Evolutionary conservation across 2,329 filamentous ascomycete genomes (phyloP).

Genomic region (Sclerotinia borealis): DNA sequence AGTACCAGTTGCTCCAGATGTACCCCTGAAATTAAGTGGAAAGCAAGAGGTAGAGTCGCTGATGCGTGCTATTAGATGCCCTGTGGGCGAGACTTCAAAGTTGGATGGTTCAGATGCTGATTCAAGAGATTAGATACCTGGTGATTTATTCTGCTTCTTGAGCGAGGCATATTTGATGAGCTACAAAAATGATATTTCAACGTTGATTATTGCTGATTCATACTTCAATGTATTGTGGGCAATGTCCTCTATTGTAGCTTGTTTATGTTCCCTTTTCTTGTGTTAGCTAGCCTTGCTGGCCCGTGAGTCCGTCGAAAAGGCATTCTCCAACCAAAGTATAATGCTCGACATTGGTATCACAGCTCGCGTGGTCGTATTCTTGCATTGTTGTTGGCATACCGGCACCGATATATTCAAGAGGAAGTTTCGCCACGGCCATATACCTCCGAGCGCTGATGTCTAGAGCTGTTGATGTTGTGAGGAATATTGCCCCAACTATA

Average conservation of each 20-base stretch:
- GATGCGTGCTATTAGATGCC: background rate
- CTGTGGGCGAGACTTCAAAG: too few relatives aligned
- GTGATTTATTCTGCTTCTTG: too few relatives aligned
- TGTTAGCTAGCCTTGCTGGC: background rate
- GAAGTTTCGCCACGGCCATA: too few relatives aligned
- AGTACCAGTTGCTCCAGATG: background rate
- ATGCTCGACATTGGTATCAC: background rate
- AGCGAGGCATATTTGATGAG: background rate
- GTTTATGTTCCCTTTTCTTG: background rate
- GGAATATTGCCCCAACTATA: too few relatives aligned
- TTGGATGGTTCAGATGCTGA: too few relatives aligned
- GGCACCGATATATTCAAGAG: background rate
- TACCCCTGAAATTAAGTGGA: background rate
- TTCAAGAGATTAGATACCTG: background rate
- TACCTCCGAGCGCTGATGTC: too few relatives aligned
- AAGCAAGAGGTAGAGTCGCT: conserved; percentile 1
- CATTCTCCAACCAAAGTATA: background rate
- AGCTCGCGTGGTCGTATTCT: background rate
- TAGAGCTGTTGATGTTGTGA: too few relatives aligned
- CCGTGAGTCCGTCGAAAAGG: background rate
- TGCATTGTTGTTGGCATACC: background rate
- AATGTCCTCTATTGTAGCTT: background rate
- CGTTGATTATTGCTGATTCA: too few relatives aligned
- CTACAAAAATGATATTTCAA: background rate
- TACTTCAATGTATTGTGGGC: background rate